Base-by-base conservation (phyloP, 169 alveolate species). In the Plasmodium falciparum region DNA sequence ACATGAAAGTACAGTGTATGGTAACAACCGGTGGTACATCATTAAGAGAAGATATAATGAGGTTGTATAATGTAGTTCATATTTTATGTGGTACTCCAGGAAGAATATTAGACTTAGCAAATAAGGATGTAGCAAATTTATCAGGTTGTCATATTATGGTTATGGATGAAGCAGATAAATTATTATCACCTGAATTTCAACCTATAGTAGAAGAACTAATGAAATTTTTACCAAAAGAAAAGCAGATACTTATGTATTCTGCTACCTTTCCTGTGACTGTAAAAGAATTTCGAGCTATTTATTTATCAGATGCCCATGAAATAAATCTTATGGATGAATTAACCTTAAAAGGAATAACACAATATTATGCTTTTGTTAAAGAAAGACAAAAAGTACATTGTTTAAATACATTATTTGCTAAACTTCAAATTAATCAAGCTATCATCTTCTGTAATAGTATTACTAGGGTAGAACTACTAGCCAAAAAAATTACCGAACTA, bases 41-140 rank as follows among this genome's bases (percentile, higher is more conserved):
- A 74, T 93, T 99, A 56, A 94, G 99, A 52, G 99, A 99, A 71
- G 99, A 99, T 91, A 98, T 98, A 61, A 96, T 97, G 94, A 96
- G 99, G 54, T 89, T 99, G 62, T 97, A 97, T 92, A 96, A 97
- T 88, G 97, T 97, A 47, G 99, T 98, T 20, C 99, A 98, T 90
- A 97, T 98, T 1, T 94, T 99, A n/a, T 99, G 98, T 17, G 99
- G 99, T n/a, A 99, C 99, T 4, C 99, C 99, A 12, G 99, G 99
- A 33, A 96, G 99, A 67, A 96, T 98, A 20, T 93, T 98, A 50
- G 99, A 98, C 75, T 95, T 98, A 88, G 97, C 99, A 24, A 96
- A 97, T 95, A 97, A 97, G 95, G 98, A 96, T 74, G 97, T 97
- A 29, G 99, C 99, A 61, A 96, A 97, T 56, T 93, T 99, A 71